A percentile compares a stretch with the other conserved stretches of the same genome.
These are phyloP conservation scores for Sphaerobolus stellatus DNA, from an alignment of 1,284 basidiomycete species.

Conservation along the genomic window DNA sequence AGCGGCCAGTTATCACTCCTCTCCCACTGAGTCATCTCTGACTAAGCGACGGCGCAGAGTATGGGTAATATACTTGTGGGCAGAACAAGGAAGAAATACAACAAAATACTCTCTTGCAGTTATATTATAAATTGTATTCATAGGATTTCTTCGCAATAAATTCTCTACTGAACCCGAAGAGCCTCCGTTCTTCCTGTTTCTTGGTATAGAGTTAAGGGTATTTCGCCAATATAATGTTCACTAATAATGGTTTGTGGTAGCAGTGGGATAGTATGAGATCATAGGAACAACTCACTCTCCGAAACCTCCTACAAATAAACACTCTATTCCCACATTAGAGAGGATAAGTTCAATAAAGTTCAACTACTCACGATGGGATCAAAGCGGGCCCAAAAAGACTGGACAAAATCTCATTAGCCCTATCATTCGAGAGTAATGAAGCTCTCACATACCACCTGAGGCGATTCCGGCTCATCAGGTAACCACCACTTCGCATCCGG, in stretches of 20 bases:
- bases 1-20: too few species aligned
- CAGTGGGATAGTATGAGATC: too few species aligned
- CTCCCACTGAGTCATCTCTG: too few species aligned
- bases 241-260: conserved; percentile 26
- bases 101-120: too few species aligned
- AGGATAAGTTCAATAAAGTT: conserved; percentile 10
- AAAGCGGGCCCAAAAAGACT: conserved; percentile 58
- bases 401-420: neutral
- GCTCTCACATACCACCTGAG: conserved; percentile 42
- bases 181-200: too few species aligned
- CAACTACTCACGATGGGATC: conserved; percentile 46
- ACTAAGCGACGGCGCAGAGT: too few species aligned
- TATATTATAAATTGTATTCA: too few species aligned
- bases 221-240: conserved; percentile 57
- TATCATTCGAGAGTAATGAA: neutral
- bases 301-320: conserved; percentile 70
- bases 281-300: conserved; percentile 57
- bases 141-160: too few species aligned
- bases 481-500: conserved; percentile 53
- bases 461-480: conserved; percentile 46
- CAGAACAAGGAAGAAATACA: too few species aligned
- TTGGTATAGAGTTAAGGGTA: conserved; percentile 53
- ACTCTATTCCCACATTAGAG: conserved; percentile 30
- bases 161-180: too few species aligned
- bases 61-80: too few species aligned